Base-by-base conservation (phyloP, 805 yeast genomes). In the Teunomyces pallodes region DNA sequence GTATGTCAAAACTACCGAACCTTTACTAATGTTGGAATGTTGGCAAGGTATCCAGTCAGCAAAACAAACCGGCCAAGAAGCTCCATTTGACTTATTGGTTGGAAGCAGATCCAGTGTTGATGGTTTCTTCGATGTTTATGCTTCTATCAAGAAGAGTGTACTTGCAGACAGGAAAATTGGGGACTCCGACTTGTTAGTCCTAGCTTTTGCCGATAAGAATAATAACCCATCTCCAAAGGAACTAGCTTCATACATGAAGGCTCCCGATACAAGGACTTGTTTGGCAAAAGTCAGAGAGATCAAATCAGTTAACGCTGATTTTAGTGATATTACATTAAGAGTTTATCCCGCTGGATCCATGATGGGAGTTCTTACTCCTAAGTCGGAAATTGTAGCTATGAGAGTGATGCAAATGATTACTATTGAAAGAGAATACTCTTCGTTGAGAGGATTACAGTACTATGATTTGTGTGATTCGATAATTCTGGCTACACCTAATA, bases 31-130 rank as follows among this genome's bases (percentile, higher is more conserved):
- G 61, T 67, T 92, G 36, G 99, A 94, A 67, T 87, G 96, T 53
- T 95, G 98, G 97, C 96, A 91, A 59, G 86, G 89, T 0, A 79
- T 94, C 26, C 85, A 83, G 54, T 76, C 88, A 4, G 82, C 94
- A 0, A 83, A 86, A 52, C 81, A 81, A 43, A 81, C 87, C 13
- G 79, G 78, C 8, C 79, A 78, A 43, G 76, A 73, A 46, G 66
- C 57, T 4, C 90, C 96, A 0, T 85, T 91, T 61, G 77, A 76
- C 28, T 56, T 91, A 2, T 70, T 80, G 2, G 71, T 91, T 14
- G 97, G 96, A 3, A 87, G 90, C 31, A 78, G 97, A 55, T 80
- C 90, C 1, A 82, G 88, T 1, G 86, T 88, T 12, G 96, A 90
- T 56, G 86, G 87, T 10, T 94, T 92, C 61, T 87, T 86, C 60